Evolutionary conservation across 208 protist genomes (phyloP), one percentile per base, ranked within the genome.

Genomic region (Acanthamoeba healyi): DNA sequence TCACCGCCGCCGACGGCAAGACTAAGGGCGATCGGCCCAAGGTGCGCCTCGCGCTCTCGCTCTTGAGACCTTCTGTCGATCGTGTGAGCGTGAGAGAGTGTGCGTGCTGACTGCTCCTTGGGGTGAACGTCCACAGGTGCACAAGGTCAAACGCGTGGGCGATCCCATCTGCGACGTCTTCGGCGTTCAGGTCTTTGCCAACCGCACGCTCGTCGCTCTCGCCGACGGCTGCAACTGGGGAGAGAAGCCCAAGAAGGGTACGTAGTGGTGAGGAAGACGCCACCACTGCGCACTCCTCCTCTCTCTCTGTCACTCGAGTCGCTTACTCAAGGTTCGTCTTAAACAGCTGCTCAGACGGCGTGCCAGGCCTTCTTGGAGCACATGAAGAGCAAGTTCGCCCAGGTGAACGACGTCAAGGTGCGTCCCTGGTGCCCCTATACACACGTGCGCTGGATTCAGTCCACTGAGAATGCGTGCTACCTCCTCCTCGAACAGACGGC

Each of bases 181-280:
- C 63, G 94, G 84, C 46, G 82, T 95, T 19, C 89, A 94, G 44
- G 58, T 94, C 29, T 93, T 91, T 34, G 79, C 67, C 86, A 95
- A 94, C 74, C 26, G 94, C 12, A 91, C 90, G 2, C 49, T 96
- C 1, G 40, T 95, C 1, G 94, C 90, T 0, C 46, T 96, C 17
- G 92, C 94, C 15, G 95, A 96, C 67, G 95, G 95, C 6, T 96
- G 95, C 61, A 96, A 96, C 51, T 96, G 95, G 95, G 95, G 95
- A 1, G 84, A 86, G n/a, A 19, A 92, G 51, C 89, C 95, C 7
- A 89, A 77, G 12, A 86, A 93, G 42, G 95, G 81, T 88, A 88
- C 81, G 49, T 19, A 54, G 15, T 6, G 49, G 10, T 54, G 49
- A 54, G 49, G 6, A 54, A 19, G 49, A 54, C 49, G 49, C 15